These are phyloP conservation scores for Leucaena leucocephala DNA, from an alignment of 306 rosid genomes.

Conservation along the genomic window DNA sequence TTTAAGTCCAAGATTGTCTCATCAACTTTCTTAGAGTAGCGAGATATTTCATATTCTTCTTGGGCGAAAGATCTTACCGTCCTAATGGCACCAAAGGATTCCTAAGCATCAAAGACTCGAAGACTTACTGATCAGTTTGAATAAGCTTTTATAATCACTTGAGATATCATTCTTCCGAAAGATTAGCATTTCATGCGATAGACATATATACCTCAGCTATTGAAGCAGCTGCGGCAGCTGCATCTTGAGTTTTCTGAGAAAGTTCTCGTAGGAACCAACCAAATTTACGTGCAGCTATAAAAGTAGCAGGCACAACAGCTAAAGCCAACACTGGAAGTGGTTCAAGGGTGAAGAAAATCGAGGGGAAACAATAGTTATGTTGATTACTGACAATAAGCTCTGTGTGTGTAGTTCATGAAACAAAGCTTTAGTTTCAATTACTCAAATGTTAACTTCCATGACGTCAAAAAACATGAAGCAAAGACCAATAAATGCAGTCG, in stretches of 20 bases:
- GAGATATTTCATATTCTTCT: conserved; percentile 62
- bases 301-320: conserved; percentile 73
- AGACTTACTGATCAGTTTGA: conserved; percentile 8
- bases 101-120: conserved; percentile 41
- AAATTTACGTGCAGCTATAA: conserved; percentile 69
- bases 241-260: conserved; percentile 83
- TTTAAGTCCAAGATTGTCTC: conserved; percentile 74
- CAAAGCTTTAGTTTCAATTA: conserved; percentile 24
- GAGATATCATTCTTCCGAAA: background rate
- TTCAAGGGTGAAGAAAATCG: background rate
- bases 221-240: conserved; percentile 82
- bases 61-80: conserved; percentile 86
- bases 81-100: conserved; percentile 82
- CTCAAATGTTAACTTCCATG: conserved; percentile 81
- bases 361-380: background rate
- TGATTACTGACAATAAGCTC: background rate
- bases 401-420: conserved; percentile 3
- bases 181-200: conserved; percentile 14
- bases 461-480: conserved; percentile 73
- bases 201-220: conserved; percentile 66
- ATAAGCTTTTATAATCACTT: conserved; percentile 1
- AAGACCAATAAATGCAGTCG: conserved; percentile 71
- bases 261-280: conserved; percentile 80
- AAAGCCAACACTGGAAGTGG: conserved; percentile 63
- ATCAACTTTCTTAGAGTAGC: conserved; percentile 77